Conservation (phyloP, 208 protist genomes). For the Angomonas deanei region DNA sequence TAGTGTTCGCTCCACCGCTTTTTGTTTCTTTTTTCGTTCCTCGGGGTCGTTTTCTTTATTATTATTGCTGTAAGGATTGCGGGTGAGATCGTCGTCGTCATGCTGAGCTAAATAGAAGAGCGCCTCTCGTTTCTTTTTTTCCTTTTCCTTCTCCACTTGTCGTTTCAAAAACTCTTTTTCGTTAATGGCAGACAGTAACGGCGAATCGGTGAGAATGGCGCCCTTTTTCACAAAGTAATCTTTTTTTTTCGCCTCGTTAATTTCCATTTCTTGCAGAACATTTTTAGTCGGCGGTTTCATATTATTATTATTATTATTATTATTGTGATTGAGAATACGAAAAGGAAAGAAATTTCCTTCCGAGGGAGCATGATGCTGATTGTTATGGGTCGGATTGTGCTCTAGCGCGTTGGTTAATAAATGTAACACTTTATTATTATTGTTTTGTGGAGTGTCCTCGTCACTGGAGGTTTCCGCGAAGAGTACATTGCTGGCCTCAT, state of each 20-base stretch:
- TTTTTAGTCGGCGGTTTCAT: neutral
- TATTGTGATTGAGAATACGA: neutral
- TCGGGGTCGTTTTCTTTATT: neutral
- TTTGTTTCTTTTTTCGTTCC: neutral
- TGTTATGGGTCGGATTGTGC: no score
- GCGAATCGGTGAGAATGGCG: neutral
- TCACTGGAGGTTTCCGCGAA: neutral
- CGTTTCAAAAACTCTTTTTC: neutral
- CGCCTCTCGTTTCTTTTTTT: neutral
- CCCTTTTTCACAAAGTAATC: neutral
- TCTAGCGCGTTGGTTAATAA: no score
- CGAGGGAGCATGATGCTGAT: no score
- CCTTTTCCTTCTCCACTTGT: neutral
- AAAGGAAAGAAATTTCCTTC: no score
- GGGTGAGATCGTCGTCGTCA: no score
- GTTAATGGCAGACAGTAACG: neutral
- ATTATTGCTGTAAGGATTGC: no score
- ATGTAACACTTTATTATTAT: no score
- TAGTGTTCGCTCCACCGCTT: neutral
- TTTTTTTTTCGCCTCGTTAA: neutral
- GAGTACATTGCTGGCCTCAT: neutral
- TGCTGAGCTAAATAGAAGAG: no score
- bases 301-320: constrained; percentile 1
- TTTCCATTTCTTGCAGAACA: neutral
- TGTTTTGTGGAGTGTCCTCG: neutral